phyloP scores from a whole-genome alignment of 1,284 basidiomycete genomes.

The Ustilago shanxiensis region DNA sequence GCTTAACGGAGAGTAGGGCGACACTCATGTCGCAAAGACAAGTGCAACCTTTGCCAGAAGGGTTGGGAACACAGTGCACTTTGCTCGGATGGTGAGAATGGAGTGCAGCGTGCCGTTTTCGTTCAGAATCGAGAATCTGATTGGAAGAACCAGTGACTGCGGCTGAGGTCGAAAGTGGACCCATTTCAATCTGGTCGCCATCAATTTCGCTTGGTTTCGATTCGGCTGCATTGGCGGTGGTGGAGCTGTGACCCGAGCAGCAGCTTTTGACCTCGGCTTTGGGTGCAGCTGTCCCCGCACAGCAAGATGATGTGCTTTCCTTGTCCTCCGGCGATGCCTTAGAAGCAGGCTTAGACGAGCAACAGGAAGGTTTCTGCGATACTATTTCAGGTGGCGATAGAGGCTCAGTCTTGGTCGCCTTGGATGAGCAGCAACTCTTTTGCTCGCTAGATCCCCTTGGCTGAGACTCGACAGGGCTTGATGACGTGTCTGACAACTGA shows the following conservation, averaged over 20 bases:
- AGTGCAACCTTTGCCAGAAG: constrained; percentile 64
- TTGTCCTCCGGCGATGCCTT: not conserved
- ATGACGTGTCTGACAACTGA: constrained; percentile 3
- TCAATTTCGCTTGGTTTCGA: not conserved
- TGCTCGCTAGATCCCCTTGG: not conserved
- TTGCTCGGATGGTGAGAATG: constrained; percentile 48
- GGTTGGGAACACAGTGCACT: constrained; percentile 69
- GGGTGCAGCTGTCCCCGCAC: constrained; percentile 7
- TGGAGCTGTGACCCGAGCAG: constrained; percentile 18
- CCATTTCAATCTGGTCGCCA: constrained; percentile 20
- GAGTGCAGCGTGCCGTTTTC: constrained; percentile 16
- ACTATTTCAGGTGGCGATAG: not conserved
- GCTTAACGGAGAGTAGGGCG: constrained; percentile 61
- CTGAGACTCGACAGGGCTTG: constrained; percentile 17
- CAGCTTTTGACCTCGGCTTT: constrained; percentile 23
- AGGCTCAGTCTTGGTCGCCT: not conserved
- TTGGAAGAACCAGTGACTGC: constrained; percentile 11
- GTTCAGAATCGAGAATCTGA: constrained; percentile 10
- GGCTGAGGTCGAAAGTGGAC: constrained; percentile 36
- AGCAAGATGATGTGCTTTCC: constrained; percentile 13
- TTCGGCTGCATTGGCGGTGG: not conserved
- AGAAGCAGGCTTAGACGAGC: constrained; percentile 11
- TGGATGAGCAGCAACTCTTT: constrained; percentile 34
- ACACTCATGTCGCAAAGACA: constrained; percentile 66
- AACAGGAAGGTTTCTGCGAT: constrained; percentile 18